A percentile compares a stretch with the other conserved stretches of the same genome.
Evolutionary conservation across 108 stramenopile genomes (phyloP).

Genomic region (Pseudonitzschia multistriata): DNA sequence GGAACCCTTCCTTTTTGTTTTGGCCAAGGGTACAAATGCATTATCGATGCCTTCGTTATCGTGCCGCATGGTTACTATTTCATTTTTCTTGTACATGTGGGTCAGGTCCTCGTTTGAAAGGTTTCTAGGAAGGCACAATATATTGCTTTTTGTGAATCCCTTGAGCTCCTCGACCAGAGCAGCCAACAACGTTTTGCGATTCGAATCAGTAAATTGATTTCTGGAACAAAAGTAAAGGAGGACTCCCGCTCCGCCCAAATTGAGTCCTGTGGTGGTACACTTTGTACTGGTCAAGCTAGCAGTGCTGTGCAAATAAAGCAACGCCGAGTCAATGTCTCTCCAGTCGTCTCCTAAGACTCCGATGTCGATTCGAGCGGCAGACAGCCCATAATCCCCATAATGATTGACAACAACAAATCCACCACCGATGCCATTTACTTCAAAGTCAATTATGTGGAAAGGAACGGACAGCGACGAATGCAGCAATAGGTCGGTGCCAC

Average conservation of each 20-base stretch:
- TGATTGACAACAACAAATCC: slow-evolving; percentile 32
- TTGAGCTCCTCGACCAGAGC: slow-evolving; percentile 17
- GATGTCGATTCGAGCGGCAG: slow-evolving; percentile 23
- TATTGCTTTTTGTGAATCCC: slow-evolving; percentile 26
- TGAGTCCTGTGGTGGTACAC: slow-evolving; percentile 17
- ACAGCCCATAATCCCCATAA: slow-evolving; percentile 21
- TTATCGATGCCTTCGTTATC: slow-evolving; percentile 4
- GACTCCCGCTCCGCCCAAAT: slow-evolving; percentile 20
- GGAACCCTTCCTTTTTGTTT: slow-evolving; percentile 11
- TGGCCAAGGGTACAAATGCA: neutral
- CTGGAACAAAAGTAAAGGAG: slow-evolving; percentile 20
- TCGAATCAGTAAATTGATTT: slow-evolving; percentile 1
- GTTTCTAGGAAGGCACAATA: slow-evolving; percentile 23
- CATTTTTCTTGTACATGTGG: slow-evolving; percentile 23
- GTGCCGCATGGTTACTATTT: neutral
- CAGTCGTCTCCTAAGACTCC: slow-evolving; percentile 25
- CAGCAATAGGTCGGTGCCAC: slow-evolving; percentile 22
- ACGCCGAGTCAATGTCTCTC: slow-evolving; percentile 20
- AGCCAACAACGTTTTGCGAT: slow-evolving; percentile 11
- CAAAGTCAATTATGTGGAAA: slow-evolving; percentile 28
- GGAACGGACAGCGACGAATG: slow-evolving; percentile 25
- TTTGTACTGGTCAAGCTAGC: slow-evolving; percentile 24
- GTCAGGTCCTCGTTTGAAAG: slow-evolving; percentile 16
- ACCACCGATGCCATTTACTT: slow-evolving; percentile 22
- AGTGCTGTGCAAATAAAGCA: slow-evolving; percentile 22